phyloP scores from a whole-genome alignment of 495 filamentous ascomycete genomes.

The Aspergillus avenaceus region DNA sequence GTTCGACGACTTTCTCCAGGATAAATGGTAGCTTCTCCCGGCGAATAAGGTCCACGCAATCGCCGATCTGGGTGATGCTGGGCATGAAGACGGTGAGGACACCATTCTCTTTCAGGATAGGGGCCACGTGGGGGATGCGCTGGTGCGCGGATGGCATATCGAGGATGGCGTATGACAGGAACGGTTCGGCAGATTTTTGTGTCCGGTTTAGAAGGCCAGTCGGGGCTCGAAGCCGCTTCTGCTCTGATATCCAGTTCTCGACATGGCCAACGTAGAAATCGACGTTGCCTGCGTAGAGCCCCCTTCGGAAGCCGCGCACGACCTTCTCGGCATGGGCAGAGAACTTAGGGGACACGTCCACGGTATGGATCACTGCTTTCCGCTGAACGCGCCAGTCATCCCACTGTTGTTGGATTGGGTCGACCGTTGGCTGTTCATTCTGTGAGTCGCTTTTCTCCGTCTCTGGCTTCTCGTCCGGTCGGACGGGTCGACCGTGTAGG shows the following conservation, averaged over 20 bases:
- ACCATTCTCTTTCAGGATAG: constrained; percentile 58
- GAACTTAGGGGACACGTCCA: constrained; percentile 58
- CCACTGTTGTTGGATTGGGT: constrained; percentile 27
- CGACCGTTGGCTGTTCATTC: background rate
- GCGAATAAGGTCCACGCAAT: constrained; percentile 52
- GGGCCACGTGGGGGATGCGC: constrained; percentile 53
- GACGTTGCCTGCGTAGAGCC: constrained; percentile 61
- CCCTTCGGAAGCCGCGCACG: constrained; percentile 61
- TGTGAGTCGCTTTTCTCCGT: background rate
- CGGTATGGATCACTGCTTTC: constrained; percentile 64
- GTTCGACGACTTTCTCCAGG: constrained; percentile 61
- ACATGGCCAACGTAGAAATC: constrained; percentile 70
- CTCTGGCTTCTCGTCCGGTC: constrained; percentile 19
- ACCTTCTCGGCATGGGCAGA: constrained; percentile 56
- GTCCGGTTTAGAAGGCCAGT: constrained; percentile 15
- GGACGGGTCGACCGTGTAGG: constrained; percentile 23
- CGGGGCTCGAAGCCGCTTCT: constrained; percentile 34
- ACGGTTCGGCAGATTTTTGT: constrained; percentile 39
- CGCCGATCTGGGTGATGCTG: constrained; percentile 70
- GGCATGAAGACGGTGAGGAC: constrained; percentile 66
- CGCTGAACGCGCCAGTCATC: constrained; percentile 48
- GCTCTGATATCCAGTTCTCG: constrained; percentile 54
- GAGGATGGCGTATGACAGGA: constrained; percentile 63
- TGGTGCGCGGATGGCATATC: constrained; percentile 62
- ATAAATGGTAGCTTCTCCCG: constrained; percentile 48